Evolutionary conservation across 352 stramenopile genomes (phyloP), one percentile per base, ranked within the genome.

Genomic region (Thraustochytrium striatum): DNA sequence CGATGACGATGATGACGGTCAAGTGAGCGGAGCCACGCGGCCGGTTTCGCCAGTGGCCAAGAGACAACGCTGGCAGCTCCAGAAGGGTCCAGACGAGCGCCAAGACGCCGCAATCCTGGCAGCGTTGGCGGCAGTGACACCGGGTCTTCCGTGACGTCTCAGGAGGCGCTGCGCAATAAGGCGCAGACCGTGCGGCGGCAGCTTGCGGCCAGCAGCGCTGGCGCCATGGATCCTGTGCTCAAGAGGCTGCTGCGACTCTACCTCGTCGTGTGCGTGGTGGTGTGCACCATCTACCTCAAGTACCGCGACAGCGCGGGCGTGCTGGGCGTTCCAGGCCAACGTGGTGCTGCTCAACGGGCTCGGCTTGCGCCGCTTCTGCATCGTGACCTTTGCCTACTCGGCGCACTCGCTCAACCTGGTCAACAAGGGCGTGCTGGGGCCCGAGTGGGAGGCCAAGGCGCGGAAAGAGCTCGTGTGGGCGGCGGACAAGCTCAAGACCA

Each of bases 151-250:
- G 43, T 75, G n/a, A 21, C 44, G 19, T 70, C 59, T 7, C 35
- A 38, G 0, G 59, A 70, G 44, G 44, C 68, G 11, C 65, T 75
- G 1, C 44, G 52, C 7, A 7, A 30, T 21, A 58, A 61, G 36
- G 65, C 65, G 11, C 65, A 62, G 35, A 38, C 44, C 2, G 65
- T 75, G 35, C 65, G 65, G 7, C 65, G 61, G 39, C 21, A 28
- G 16, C 65, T 75, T 0, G 30, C 43, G 36, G 65, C 41, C 19
- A 61, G 52, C 65, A 39, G 61, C 28, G 61, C 65, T 30, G 52
- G 41, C 21, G 44, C 44, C 11, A 75, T 75, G 65, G 65, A 75
- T 3, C 8, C 65, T 7, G 52, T 43, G 28, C 65, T 75, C 1
- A 32, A 39, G 19, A 75, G 61, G 39, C 52, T 75, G 3, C 39